Base-by-base conservation (phyloP, 2,329 filamentous ascomycete species). In the Penicillium freii region DNA sequence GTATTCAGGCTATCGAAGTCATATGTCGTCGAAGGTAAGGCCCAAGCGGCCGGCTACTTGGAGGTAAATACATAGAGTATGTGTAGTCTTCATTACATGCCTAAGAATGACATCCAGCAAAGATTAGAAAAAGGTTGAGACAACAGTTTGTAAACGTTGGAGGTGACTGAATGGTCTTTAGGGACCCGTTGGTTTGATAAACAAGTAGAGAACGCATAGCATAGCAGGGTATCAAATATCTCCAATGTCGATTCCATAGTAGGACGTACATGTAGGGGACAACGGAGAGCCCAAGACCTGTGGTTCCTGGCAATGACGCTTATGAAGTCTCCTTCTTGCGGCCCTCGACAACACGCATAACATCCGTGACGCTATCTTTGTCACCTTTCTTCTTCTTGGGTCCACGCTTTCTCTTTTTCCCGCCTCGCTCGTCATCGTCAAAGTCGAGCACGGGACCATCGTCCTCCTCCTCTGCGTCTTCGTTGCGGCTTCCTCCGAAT, bases 401-500 rank as follows among this genome's bases (percentile, higher is more conserved):
- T n/a, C 78, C 77, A 59, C 88, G 84, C 76, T 81, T 81, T 60
- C 78, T 74, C 68, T 77, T 78, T 59, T 72, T 77, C 7, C 66
- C 67, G 31, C 70, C 69, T 34, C 65, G 62, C 23, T 68, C 43
- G 36, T 57, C 68, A 34, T 69, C 70, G 29, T 70, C 69, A n/a
- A 70, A 72, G 56, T 75, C 72, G 90, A 67, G 85, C 78, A 39
- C 84, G 86, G 54, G 92, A 74, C 76, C 71, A 40, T 92, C 47
- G 6, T 62, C 90, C 62, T 88, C 84, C 62, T 96, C 92, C 58
- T 92, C 92, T 49, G 92, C 92, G 68, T 97, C 94, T 53, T 90
- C 92, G 68, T 91, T 88, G 29, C 93, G 84, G 69, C 89, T 94
- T 21, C 87, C 90, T 34, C 94, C 94, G 69, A 99, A 97, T 59